A percentile compares a stretch with the other conserved stretches of the same genome.
Evolutionary conservation across 345 rosid species (phyloP).

Genomic region (Raphanus raphanistrum): DNA sequence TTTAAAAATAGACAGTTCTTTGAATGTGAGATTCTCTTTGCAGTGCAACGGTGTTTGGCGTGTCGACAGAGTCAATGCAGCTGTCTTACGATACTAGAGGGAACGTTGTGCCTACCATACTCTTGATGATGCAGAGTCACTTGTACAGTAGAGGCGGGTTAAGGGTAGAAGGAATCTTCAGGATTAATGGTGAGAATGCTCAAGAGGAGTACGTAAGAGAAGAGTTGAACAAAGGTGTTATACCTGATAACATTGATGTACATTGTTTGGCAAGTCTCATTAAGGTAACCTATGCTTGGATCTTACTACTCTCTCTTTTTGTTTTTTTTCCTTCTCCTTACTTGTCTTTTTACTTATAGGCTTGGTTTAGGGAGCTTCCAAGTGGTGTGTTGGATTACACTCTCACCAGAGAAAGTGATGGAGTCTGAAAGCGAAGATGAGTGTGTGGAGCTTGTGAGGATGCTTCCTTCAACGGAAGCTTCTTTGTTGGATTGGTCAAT

Average conservation of each 20-base stretch:
- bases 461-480: slow-evolving; percentile 88
- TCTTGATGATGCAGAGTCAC: slow-evolving; percentile 91
- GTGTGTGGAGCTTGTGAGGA: slow-evolving; percentile 68
- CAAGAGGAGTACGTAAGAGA: slow-evolving; percentile 93
- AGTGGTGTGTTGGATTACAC: slow-evolving; percentile 83
- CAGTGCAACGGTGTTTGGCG: slow-evolving; percentile 95
- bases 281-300: slow-evolving; percentile 51
- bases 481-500: slow-evolving; percentile 90
- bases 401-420: slow-evolving; percentile 85
- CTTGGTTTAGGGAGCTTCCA: slow-evolving; percentile 99
- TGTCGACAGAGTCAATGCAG: slow-evolving; percentile 96
- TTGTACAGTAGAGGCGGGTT: slow-evolving; percentile 82
- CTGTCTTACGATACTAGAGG: slow-evolving; percentile 89
- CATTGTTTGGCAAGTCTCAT: slow-evolving; percentile 98
- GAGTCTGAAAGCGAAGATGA: slow-evolving; percentile 88
- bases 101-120: slow-evolving; percentile 86
- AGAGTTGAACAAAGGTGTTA: slow-evolving; percentile 75
- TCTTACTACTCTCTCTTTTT: not conserved
- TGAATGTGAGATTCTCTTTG: slow-evolving; percentile 2
- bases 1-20: too few relatives aligned
- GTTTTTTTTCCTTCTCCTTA: not conserved
- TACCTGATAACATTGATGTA: slow-evolving; percentile 74
- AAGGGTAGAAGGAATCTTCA: slow-evolving; percentile 93
- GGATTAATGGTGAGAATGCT: slow-evolving; percentile 85
- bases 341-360: slow-evolving; percentile 45